Conservation (phyloP, 1,284 basidiomycete species). For the Irpex sp. region DNA sequence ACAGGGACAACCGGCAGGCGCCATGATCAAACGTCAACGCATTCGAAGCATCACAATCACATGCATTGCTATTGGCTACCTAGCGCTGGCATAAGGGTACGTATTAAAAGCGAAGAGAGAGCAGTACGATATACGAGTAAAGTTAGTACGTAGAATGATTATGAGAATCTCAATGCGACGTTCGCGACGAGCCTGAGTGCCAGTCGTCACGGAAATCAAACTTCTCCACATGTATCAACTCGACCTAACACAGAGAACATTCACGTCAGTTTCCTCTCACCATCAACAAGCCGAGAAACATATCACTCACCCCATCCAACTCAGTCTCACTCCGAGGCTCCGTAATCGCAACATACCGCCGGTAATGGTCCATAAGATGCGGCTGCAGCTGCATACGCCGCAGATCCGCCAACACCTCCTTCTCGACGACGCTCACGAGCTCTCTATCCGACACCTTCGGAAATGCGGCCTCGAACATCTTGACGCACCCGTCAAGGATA, state of each 20-base stretch:
- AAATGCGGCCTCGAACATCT: conserved; percentile 36
- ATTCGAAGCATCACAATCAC: not conserved
- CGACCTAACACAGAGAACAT: conserved; percentile 28
- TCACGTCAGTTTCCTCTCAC: not conserved
- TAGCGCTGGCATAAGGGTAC: too few relatives aligned
- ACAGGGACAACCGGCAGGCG: not conserved
- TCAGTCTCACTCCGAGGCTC: conserved; percentile 29
- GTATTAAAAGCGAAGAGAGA: too few relatives aligned
- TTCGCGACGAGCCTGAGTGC: conserved; percentile 15
- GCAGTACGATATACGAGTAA: too few relatives aligned
- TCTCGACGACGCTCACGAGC: conserved; percentile 30
- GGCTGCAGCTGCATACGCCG: conserved; percentile 51
- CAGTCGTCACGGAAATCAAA: conserved; percentile 44
- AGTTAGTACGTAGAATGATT: too few relatives aligned
- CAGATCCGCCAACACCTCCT: conserved; percentile 42
- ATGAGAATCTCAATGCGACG: too few relatives aligned
- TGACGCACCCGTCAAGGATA: conserved; percentile 39
- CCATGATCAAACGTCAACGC: not conserved
- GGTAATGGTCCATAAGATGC: conserved; percentile 49
- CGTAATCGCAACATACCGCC: conserved; percentile 57
- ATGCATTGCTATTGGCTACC: not conserved
- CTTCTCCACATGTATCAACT: conserved; percentile 27
- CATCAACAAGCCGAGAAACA: not conserved
- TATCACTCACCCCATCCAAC: conserved; percentile 13
- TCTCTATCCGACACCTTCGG: conserved; percentile 20